Conservation (phyloP, 345 rosid genomes). For the Schrenkiella parvula region DNA sequence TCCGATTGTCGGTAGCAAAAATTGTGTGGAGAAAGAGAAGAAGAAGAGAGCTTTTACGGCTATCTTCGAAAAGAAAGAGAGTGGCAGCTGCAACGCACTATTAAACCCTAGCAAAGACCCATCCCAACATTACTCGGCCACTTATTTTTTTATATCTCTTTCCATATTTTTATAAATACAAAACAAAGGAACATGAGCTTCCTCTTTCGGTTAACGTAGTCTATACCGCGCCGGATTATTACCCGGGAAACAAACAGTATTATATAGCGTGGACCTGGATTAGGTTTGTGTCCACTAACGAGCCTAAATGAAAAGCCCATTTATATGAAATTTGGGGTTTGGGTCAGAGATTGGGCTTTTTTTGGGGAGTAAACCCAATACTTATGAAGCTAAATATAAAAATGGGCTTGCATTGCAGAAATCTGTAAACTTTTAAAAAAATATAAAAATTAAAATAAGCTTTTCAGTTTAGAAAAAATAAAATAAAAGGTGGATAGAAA, state of each 20-base stretch:
- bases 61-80: constrained; percentile 31
- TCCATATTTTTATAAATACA: not conserved
- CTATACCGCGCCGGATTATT: constrained; percentile 13
- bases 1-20: not conserved
- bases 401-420: too few species aligned
- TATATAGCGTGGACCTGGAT: not conserved
- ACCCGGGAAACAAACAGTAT: not conserved
- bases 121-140: not conserved
- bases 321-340: not conserved
- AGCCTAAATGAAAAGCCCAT: constrained; percentile 1
- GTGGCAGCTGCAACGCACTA: constrained; percentile 22
- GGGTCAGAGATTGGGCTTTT: not conserved
- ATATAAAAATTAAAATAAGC: not conserved
- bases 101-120: constrained; percentile 59
- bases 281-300: not conserved
- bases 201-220: constrained; percentile 10
- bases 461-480: not conserved
- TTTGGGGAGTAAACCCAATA: not conserved
- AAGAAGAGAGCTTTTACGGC: constrained; percentile 40
- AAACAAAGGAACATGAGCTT: not conserved
- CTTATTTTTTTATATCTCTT: not conserved
- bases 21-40: constrained; percentile 9
- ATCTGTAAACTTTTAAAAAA: not conserved
- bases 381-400: too few species aligned
- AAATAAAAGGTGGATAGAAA: not conserved